Conservation (phyloP, 345 rosid genomes). For the Salix suchowensis region DNA sequence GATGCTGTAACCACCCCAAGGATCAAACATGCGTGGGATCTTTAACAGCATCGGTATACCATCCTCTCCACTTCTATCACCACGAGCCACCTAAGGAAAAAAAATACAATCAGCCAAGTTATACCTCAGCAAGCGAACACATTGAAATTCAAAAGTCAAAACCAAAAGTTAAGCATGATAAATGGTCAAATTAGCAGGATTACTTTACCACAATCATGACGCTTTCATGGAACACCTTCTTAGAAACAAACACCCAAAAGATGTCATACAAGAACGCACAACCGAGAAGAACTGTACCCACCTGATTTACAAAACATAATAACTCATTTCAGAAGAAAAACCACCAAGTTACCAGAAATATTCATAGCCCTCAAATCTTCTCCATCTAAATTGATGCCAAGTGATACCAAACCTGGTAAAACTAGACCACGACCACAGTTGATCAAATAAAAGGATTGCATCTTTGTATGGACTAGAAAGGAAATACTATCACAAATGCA, state of each 20-base stretch:
- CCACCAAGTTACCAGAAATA: background rate
- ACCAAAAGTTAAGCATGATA: background rate
- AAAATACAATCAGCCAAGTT: constrained; percentile 8
- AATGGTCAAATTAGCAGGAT: constrained; percentile 4
- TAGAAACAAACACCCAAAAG: constrained; percentile 97
- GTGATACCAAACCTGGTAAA: background rate
- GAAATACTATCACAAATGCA: background rate
- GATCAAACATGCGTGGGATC: constrained; percentile 95
- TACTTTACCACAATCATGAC: constrained; percentile 97
- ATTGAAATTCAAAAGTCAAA: background rate
- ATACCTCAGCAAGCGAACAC: constrained; percentile 3
- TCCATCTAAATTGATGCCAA: background rate
- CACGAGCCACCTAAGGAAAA: constrained; percentile 80
- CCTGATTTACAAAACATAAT: constrained; percentile 44
- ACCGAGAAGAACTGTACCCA: constrained; percentile 91
- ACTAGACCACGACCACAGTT: background rate
- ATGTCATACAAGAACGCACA: constrained; percentile 96
- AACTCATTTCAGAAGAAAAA: constrained; percentile 9
- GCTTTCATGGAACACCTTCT: constrained; percentile 90
- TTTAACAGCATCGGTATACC: constrained; percentile 97
- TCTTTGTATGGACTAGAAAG: background rate
- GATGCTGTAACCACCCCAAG: constrained; percentile 99
- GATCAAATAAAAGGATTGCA: background rate
- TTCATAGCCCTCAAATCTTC: background rate
- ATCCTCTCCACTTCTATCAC: constrained; percentile 91